phyloP scores from a whole-genome alignment of 2,329 filamentous ascomycete species.

The Monosporascus sp. region DNA sequence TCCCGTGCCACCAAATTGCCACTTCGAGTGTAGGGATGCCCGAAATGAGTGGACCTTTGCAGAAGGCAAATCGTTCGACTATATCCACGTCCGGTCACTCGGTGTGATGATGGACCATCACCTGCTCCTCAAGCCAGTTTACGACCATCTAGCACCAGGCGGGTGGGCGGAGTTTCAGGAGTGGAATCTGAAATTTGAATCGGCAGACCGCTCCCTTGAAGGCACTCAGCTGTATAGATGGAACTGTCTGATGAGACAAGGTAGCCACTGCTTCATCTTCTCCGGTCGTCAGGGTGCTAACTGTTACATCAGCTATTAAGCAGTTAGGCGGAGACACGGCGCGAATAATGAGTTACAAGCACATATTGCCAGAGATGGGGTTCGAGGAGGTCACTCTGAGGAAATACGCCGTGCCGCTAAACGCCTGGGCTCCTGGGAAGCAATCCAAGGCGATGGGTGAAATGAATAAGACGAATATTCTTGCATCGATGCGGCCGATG shows the following conservation, averaged over 20 bases:
- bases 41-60: conserved; percentile 21
- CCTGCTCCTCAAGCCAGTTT: conserved; percentile 23
- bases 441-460: not conserved
- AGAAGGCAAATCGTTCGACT: conserved; percentile 19
- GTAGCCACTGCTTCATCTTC: conserved; percentile 3
- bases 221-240: conserved; percentile 27
- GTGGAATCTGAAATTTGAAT: conserved; percentile 26
- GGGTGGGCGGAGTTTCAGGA: conserved; percentile 33
- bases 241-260: conserved; percentile 23
- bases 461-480: not conserved
- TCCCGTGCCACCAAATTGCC: conserved; percentile 19
- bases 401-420: not conserved
- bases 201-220: conserved; percentile 26
- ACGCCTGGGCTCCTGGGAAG: not conserved
- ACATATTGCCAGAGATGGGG: not conserved
- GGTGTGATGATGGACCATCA: conserved; percentile 21
- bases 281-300: not conserved
- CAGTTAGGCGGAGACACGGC: conserved; percentile 2
- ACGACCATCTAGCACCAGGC: conserved; percentile 27
- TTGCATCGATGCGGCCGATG: not conserved
- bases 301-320: not conserved
- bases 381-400: not conserved
- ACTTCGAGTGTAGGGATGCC: conserved; percentile 23
- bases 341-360: not conserved
- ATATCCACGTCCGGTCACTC: conserved; percentile 28